Base-by-base conservation (phyloP, 2,329 filamentous ascomycete species). In the Trichophyton schoenleinii region DNA sequence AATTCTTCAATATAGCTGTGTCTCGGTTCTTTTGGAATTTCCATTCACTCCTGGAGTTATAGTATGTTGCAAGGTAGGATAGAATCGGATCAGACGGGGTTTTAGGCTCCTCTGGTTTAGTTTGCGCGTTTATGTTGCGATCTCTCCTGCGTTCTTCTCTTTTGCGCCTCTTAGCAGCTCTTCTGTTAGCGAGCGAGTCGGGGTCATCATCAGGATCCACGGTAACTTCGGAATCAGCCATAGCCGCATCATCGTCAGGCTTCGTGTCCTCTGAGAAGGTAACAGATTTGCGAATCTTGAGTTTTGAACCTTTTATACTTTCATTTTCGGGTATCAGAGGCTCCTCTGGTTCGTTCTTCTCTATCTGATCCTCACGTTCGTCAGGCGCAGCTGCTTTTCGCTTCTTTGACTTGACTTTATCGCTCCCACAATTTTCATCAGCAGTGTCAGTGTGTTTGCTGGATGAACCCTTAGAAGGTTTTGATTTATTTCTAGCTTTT, bases 11-110 rank as follows among this genome's bases (percentile, higher is more conserved):
- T 11, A 96, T 79, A 67, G 89, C 84, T 60, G 86, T 89, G 74
- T 96, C 91, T 70, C 90, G 85, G 67, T 90, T 91, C 77, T 96
- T 96, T 78, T 95, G 95, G 79, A 96, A 97, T 74, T 96, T 96
- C 92, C 92, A 97, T 67, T 79, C 79, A 8, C 81, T 78, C 62
- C 85, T 85, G 63, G 85, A 81, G 61, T 81, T 81, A 74, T 88
- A 80, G 80, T 91, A 96, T 70, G 86, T 84, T 55, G 80, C 80
- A 52, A 96, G 81, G 71, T 96, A 96, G 60, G 83, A 80, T 15
- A 95, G 79, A 62, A 90, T 86, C 13, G 86, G 81, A 5, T 69
- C 58, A 36, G 62, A 61, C 11, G 34, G 13, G 11, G 13, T 28
- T 49, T 59, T 46, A 34, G 9, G 15, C 15, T 57, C 34, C 44